A percentile compares a stretch with the other conserved stretches of the same genome.
phyloP scores from a whole-genome alignment of 2,329 filamentous ascomycete genomes.

The Fusarium sp. region DNA sequence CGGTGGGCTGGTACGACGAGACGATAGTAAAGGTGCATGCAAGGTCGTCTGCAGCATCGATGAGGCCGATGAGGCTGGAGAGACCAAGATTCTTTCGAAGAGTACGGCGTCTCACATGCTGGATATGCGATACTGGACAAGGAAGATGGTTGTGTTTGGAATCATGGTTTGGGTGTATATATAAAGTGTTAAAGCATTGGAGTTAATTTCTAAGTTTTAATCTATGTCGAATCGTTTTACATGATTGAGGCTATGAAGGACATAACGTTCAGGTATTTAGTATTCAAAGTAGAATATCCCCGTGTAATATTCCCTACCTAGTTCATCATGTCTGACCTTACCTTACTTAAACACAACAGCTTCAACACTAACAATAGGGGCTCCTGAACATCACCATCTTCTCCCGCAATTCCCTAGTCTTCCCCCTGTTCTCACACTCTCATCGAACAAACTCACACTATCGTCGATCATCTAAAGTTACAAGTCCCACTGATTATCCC shows the following conservation, averaged over 20 bases:
- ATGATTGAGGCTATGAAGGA: not conserved
- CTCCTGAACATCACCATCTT: not conserved
- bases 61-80: slow-evolving; percentile 44
- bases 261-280: not conserved
- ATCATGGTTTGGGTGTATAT: not conserved
- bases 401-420: slow-evolving; percentile 4
- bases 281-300: not conserved
- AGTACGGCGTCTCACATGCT: slow-evolving; percentile 32
- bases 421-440: not conserved
- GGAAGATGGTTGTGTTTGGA: not conserved
- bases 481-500: slow-evolving; percentile 9
- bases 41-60: slow-evolving; percentile 49
- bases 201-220: not conserved
- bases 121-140: not conserved
- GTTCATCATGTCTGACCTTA: not conserved
- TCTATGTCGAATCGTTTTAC: not conserved
- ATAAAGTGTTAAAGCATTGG: not conserved
- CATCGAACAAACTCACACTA: slow-evolving; percentile 3
- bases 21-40: slow-evolving; percentile 35
- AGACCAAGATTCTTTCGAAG: slow-evolving; percentile 39
- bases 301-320: not conserved
- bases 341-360: not conserved
- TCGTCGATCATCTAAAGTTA: not conserved
- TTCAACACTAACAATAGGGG: not conserved
- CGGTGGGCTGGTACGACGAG: slow-evolving; percentile 50